Conservation (phyloP, 2,329 filamentous ascomycete genomes). For the Botryosphaeria dothidea region DNA sequence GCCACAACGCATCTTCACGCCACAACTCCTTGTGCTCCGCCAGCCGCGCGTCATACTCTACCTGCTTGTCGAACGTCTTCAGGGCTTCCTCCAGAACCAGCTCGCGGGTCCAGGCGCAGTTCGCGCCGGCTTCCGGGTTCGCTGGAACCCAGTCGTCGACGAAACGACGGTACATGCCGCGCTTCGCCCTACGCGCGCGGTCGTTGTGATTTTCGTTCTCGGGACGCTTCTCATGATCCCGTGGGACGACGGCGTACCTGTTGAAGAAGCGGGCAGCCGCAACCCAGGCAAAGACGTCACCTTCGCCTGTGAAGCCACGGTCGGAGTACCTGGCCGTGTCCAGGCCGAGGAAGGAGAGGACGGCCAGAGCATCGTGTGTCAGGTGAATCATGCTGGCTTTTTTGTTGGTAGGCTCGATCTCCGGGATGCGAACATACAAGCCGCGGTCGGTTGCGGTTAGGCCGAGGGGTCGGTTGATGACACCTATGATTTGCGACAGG, state of each 20-base stretch:
- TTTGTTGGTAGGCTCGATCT: slow-evolving; percentile 63
- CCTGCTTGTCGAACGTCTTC: slow-evolving; percentile 47
- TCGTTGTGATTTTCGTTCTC: slow-evolving; percentile 52
- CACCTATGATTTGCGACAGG: slow-evolving; percentile 65
- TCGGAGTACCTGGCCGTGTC: slow-evolving; percentile 60
- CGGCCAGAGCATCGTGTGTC: slow-evolving; percentile 55
- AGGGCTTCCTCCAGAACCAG: slow-evolving; percentile 57
- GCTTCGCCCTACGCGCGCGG: slow-evolving; percentile 54
- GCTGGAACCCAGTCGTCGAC: slow-evolving; percentile 63
- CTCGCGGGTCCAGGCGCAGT: slow-evolving; percentile 35
- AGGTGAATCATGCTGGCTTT: slow-evolving; percentile 62
- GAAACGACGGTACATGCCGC: slow-evolving; percentile 63
- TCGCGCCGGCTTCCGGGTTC: slow-evolving; percentile 43
- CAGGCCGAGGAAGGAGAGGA: slow-evolving; percentile 66
- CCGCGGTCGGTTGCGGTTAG: slow-evolving; percentile 66
- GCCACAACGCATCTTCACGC: slow-evolving; percentile 44
- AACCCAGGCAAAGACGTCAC: slow-evolving; percentile 65
- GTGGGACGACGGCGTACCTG: slow-evolving; percentile 35
- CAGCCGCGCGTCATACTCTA: slow-evolving; percentile 49
- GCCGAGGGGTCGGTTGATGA: slow-evolving; percentile 63
- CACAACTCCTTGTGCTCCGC: slow-evolving; percentile 38
- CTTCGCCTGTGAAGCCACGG: slow-evolving; percentile 53
- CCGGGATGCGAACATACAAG: slow-evolving; percentile 65
- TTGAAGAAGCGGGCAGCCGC: slow-evolving; percentile 61
- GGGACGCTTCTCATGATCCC: slow-evolving; percentile 25